Base-by-base conservation (phyloP, 202 grass and related monocot genomes). In the Zoysia matrella region DNA sequence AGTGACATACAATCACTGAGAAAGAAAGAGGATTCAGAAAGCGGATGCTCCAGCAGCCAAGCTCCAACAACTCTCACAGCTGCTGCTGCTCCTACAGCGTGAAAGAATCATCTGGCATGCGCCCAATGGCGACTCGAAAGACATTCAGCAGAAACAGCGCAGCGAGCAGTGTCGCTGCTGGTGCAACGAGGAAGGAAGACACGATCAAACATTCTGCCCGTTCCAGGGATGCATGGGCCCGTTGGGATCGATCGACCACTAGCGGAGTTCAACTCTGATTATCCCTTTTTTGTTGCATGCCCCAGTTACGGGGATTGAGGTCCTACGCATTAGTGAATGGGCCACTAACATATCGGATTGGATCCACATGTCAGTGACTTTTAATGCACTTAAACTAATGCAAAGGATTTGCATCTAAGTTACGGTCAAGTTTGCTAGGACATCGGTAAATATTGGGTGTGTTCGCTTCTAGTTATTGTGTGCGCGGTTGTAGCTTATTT, bases 161-260 rank as follows among this genome's bases (percentile, higher is more conserved):
- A 46, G 52, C 41, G 14, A 80, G 55, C 30, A 74, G 53, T 71
- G 57, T 4, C 30, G 50, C 5, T 53, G 80, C 13, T 49, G 65
- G 62, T 61, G 63, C 22, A 64, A 63, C 42, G 63, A 22, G 2
- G 40, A 47, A 40, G 46, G 58, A 36, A 10, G 15, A 51, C 49
- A 58, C 67, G 77, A 81, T 77, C 77, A 66, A 75, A 80, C 64
- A 56, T 74, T 84, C 63, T 75, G 68, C 40, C 65, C 71, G 81
- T 56, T 50, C 8, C 30, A 60, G 7, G 53, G 67, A 72, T 58
- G 76, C 51, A 65, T 85, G 82, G 77, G 72, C 11, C 87, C 72
- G 13, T 81, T 72, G 46, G 39, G 58, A 30, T 60, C 5, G 58
- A 15, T 66, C 22, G 22, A 30, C 22, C 60, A 73, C 16, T 77